Evolutionary conservation across 1,284 basidiomycete species (phyloP).

Genomic region (Microbotryum silenes-acaulis): DNA sequence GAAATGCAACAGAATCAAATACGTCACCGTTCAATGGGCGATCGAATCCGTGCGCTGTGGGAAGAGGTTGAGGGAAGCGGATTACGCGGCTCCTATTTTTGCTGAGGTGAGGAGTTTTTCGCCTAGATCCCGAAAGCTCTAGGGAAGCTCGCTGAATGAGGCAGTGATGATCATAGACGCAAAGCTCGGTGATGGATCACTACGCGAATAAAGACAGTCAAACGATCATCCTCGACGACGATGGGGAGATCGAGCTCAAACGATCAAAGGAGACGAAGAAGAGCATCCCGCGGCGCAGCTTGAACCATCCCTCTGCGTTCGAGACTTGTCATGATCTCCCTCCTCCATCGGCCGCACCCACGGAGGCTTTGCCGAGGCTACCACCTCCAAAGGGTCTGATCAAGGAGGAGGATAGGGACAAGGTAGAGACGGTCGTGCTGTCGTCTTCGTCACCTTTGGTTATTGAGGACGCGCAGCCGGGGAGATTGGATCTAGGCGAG

Average conservation of each 20-base stretch:
- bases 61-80: conserved; percentile 12
- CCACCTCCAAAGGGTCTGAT: background rate
- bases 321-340: too few relatives aligned
- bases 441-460: too few relatives aligned
- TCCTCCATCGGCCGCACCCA: too few relatives aligned
- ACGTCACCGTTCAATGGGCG: conserved; percentile 24
- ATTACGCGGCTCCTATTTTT: conserved; percentile 11
- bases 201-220: too few relatives aligned
- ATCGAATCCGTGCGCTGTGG: conserved; percentile 17
- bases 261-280: background rate
- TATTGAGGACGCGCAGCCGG: too few relatives aligned
- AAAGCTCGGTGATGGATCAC: conserved; percentile 3
- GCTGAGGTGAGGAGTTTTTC: conserved; percentile 9
- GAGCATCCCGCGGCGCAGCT: background rate
- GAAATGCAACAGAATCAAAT: conserved; percentile 7
- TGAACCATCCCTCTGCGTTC: too few relatives aligned
- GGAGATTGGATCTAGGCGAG: background rate
- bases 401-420: background rate
- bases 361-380: too few relatives aligned
- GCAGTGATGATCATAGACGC: conserved; percentile 1
- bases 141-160: too few relatives aligned
- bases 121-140: too few relatives aligned
- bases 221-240: too few relatives aligned
- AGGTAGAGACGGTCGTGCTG: background rate
- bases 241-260: background rate